Base-by-base conservation (phyloP, 129 eudicot genomes). In the Ambrosia trifida region DNA sequence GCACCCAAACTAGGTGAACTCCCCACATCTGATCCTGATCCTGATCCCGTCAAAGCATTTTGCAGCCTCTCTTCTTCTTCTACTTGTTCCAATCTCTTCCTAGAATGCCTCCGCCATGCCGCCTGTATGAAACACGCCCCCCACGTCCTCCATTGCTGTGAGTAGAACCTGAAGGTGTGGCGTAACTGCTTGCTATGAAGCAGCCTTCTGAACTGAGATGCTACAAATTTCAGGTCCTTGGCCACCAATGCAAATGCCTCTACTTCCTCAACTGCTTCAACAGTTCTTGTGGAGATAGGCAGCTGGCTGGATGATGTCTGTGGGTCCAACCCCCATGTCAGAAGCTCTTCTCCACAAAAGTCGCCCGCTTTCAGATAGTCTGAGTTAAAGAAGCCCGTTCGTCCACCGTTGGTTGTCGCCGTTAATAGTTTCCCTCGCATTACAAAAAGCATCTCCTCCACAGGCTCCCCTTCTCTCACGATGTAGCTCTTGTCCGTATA, bases 331-430 rank as follows among this genome's bases (percentile, higher is more conserved):
- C 97, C 99, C 99, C 99, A 95, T 3, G 99, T 87, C 13, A 95
- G 95, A 65, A 95, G 94, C 87, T 95, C 99, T 57, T 95, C 99
- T 5, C 99, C 99, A 79, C 99, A 95, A 72, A 95, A 95, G 66
- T 90, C 99, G 18, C 99, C 99, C 0, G 91, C 88, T 81, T 73
- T 83, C 1, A 95, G 76, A 80, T 79, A 53, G 14, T 84, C 97
- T 0, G 97, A 84, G 78, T 95, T 95, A 52, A 95, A 88, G 72
- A 95, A 95, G 17, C 99, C 99, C 0, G 97, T 90, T 24, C 96
- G 63, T 9, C 99, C 99, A 9, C 99, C 99, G 16, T 95, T 95
- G 10, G 99, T 95, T 33, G 99, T 95, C 35, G 82, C 85, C 0
- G 96, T 84, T 11, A 78, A 65, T 35, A 95, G 77, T 68, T 81